A percentile compares a stretch with the other conserved stretches of the same genome.
These are phyloP conservation scores for Chrysosporium keratinophilum DNA, from an alignment of 2,329 filamentous ascomycete species.

Conservation along the genomic window DNA sequence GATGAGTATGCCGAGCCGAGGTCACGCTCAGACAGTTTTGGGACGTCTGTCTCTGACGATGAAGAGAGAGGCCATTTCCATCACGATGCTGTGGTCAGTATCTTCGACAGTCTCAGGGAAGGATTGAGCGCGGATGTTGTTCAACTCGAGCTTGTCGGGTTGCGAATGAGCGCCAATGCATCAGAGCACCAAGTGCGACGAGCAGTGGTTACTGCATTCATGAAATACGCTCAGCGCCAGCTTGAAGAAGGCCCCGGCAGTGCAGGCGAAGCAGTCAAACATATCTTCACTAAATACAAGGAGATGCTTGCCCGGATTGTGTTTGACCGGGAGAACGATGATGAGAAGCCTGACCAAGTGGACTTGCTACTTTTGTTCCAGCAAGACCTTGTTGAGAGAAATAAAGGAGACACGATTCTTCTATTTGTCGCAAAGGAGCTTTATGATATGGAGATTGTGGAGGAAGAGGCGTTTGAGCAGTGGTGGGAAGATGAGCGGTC, in stretches of 20 bases:
- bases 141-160: slow-evolving; percentile 82
- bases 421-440: slow-evolving; percentile 73
- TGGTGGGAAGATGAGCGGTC: slow-evolving; percentile 80
- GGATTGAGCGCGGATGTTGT: slow-evolving; percentile 69
- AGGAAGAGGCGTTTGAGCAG: slow-evolving; percentile 74
- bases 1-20: slow-evolving; percentile 31
- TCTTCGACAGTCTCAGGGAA: slow-evolving; percentile 73
- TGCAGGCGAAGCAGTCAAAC: slow-evolving; percentile 54
- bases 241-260: slow-evolving; percentile 48
- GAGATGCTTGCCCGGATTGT: slow-evolving; percentile 50
- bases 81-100: slow-evolving; percentile 70
- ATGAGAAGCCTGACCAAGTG: slow-evolving; percentile 58
- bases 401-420: slow-evolving; percentile 57
- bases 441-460: slow-evolving; percentile 71
- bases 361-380: slow-evolving; percentile 78
- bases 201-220: slow-evolving; percentile 75
- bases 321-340: slow-evolving; percentile 43
- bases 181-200: slow-evolving; percentile 80
- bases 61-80: slow-evolving; percentile 60
- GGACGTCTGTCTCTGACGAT: slow-evolving; percentile 59
- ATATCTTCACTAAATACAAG: slow-evolving; percentile 54
- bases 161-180: slow-evolving; percentile 85
- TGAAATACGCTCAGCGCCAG: slow-evolving; percentile 67
- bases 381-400: slow-evolving; percentile 58
- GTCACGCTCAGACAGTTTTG: slow-evolving; percentile 59